Conservation (phyloP, 2,329 filamentous ascomycete genomes). For the Aspergillus phoenicis region DNA sequence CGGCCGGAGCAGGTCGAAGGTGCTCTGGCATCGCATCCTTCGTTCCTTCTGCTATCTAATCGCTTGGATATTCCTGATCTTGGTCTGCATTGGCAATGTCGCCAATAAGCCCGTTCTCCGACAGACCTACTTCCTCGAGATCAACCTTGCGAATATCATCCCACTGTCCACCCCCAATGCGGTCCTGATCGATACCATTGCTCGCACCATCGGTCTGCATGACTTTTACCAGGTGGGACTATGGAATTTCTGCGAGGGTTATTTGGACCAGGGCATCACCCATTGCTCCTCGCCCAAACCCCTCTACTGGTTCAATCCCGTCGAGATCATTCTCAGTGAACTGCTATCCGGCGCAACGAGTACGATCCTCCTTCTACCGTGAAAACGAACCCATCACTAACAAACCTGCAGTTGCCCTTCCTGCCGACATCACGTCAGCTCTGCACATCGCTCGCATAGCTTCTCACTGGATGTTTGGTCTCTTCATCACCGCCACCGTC, state of each 20-base stretch:
- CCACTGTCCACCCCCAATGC: slow-evolving; percentile 71
- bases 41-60: slow-evolving; percentile 72
- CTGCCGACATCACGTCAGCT: slow-evolving; percentile 70
- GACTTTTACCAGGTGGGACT: slow-evolving; percentile 93
- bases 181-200: slow-evolving; percentile 80
- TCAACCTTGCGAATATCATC: slow-evolving; percentile 81
- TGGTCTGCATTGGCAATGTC: slow-evolving; percentile 78
- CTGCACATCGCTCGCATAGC: slow-evolving; percentile 73
- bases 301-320: slow-evolving; percentile 90
- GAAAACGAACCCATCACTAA: background rate
- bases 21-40: slow-evolving; percentile 62
- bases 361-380: slow-evolving; percentile 38
- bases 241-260: slow-evolving; percentile 92
- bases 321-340: slow-evolving; percentile 76
- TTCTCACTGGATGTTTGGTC: slow-evolving; percentile 84
- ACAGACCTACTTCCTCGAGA: slow-evolving; percentile 79
- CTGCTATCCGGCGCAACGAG: slow-evolving; percentile 78
- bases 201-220: slow-evolving; percentile 80
- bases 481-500: slow-evolving; percentile 73
- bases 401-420: slow-evolving; percentile 66
- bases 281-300: slow-evolving; percentile 69
- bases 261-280: slow-evolving; percentile 68
- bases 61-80: slow-evolving; percentile 74
- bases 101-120: slow-evolving; percentile 63
- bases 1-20: slow-evolving; percentile 34